Base-by-base conservation (phyloP, 768 basidiomycete species). In the Amanita inopinata region DNA sequence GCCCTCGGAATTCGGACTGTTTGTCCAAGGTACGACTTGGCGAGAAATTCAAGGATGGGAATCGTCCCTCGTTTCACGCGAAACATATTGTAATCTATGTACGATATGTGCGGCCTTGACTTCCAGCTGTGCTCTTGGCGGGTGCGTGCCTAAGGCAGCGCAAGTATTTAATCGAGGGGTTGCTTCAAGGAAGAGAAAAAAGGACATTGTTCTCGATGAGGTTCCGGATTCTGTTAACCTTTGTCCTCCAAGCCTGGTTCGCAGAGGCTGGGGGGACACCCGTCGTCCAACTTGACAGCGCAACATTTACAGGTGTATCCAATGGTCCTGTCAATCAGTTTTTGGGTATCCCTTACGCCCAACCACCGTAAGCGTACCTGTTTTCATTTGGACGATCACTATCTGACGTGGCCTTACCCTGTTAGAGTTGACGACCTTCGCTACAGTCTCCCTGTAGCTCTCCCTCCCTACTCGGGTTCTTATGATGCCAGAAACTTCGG, bases 291-390 rank as follows among this genome's bases (percentile, higher is more conserved):
- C 55, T 67, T 27, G 62, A 62, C 36, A 38, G 47, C 11, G 65
- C 51, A 23, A 60, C 56, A 4, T 58, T 66, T 43, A 47, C 51
- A 8, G 66, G 65, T 3, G 45, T 44, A 3, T 47, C 51, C 10
- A 47, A 49, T 33, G 49, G 54, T 12, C 24, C 46, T 19, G 47
- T 58, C 11, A 44, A 46, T 40, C 56, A 53, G 25, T 69, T 63
- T 49, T 52, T 63, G 3, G 64, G 64, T 1, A 64, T 69, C 20
- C 66, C 65, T 2, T 69, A 61, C 41, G 66, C 64, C 3, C 38
- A 57, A 44, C 57, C 66, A 2, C 63, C 63, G 66, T 69, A 34
- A 46, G 64, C 38, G 17, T 40, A 23, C 14, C 7, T n/a, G 20
- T 8, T 12, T 22, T 32, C 3, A 0, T 28, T 19, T 4, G 33